A percentile compares a stretch with the other conserved stretches of the same genome.
Conservation (phyloP, 2,329 filamentous ascomycete species). For the Monilinia fructigena region DNA sequence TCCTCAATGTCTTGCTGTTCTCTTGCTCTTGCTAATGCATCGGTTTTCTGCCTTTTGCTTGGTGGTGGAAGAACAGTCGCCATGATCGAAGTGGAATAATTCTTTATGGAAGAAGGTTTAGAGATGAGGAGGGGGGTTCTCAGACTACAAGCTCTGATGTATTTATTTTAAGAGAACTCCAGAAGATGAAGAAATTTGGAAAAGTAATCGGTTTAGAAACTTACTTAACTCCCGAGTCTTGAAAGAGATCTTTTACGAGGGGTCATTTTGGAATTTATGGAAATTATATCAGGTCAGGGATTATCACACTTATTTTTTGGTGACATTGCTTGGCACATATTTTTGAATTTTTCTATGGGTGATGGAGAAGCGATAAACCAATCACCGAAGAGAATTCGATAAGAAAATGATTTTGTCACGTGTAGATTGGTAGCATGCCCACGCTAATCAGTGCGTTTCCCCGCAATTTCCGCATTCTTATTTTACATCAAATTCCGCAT, state of each 20-base stretch:
- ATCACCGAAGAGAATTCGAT: neutral
- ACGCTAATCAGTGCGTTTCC: neutral
- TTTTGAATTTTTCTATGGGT: neutral
- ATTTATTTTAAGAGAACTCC: neutral
- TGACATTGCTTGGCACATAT: neutral
- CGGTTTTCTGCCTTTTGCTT: conserved; percentile 81
- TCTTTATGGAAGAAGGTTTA: neutral
- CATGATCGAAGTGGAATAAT: conserved; percentile 50
- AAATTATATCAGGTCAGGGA: conserved; percentile 9
- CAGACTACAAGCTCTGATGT: neutral
- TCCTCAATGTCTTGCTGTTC: conserved; percentile 73
- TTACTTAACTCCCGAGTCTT: too few relatives aligned
- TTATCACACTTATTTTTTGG: neutral
- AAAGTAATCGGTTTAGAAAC: too few relatives aligned
- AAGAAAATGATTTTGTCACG: too few relatives aligned
- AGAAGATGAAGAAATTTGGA: neutral
- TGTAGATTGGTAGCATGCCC: neutral
- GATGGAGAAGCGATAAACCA: neutral
- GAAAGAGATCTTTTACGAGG: neutral
- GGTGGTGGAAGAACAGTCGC: conserved; percentile 80
- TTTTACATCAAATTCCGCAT: too few relatives aligned
- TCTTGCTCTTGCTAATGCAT: conserved; percentile 67
- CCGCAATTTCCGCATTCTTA: neutral
- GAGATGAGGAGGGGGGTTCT: neutral
- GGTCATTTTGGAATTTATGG: neutral